Percentiles rank a stretch among this genome's conserved stretches.
phyloP scores from a whole-genome alignment of 1,284 basidiomycete genomes.

The Farysia itapuensis region DNA sequence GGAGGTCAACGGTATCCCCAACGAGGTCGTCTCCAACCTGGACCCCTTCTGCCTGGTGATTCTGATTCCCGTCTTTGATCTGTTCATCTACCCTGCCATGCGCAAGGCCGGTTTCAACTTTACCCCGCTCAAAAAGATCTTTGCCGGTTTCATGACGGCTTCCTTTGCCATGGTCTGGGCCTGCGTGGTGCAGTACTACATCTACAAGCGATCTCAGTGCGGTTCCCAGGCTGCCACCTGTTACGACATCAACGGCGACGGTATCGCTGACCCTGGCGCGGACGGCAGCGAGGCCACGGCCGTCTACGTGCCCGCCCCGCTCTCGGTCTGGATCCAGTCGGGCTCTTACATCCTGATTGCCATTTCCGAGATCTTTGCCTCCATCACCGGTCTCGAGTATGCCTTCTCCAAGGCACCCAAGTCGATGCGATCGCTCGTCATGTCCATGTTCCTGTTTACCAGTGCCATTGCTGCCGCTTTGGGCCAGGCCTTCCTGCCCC shows the following conservation, averaged over 20 bases:
- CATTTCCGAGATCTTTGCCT: slow-evolving; percentile 72
- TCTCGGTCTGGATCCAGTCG: slow-evolving; percentile 62
- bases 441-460: slow-evolving; percentile 67
- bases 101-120: slow-evolving; percentile 71
- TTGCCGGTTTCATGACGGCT: slow-evolving; percentile 68
- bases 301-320: slow-evolving; percentile 26
- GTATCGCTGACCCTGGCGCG: slow-evolving; percentile 16
- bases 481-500: slow-evolving; percentile 66
- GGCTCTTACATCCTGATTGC: slow-evolving; percentile 63
- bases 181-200: slow-evolving; percentile 67
- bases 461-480: slow-evolving; percentile 65
- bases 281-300: slow-evolving; percentile 12
- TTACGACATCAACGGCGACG: slow-evolving; percentile 31
- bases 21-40: slow-evolving; percentile 77
- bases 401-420: slow-evolving; percentile 73
- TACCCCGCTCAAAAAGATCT: slow-evolving; percentile 66
- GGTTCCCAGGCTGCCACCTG: slow-evolving; percentile 61
- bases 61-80: slow-evolving; percentile 62
- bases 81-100: slow-evolving; percentile 72
- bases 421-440: slow-evolving; percentile 61
- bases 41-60: slow-evolving; percentile 69
- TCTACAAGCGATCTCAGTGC: slow-evolving; percentile 66
- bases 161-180: slow-evolving; percentile 67
- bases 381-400: slow-evolving; percentile 77
- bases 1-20: slow-evolving; percentile 71